Evolutionary conservation across 306 rosid genomes (phyloP).

Genomic region (Medicago arabica): DNA sequence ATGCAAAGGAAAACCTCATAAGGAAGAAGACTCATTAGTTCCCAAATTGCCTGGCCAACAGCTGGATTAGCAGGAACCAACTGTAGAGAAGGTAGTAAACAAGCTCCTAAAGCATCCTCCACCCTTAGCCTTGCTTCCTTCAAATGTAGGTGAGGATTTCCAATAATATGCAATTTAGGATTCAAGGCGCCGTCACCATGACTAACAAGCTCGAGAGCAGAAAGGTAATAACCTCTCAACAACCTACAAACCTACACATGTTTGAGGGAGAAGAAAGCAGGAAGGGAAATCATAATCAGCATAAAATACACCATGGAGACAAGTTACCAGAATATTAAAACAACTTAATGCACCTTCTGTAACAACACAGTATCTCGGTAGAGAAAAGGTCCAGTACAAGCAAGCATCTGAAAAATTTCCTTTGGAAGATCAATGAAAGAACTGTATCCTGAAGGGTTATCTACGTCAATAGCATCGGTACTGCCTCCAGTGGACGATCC

Average conservation of each 20-base stretch:
- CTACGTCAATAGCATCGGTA: slow-evolving; percentile 53
- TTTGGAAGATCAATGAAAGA: slow-evolving; percentile 75
- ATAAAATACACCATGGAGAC: slow-evolving; percentile 18
- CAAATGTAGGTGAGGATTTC: slow-evolving; percentile 63
- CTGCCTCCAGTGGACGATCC: slow-evolving; percentile 63
- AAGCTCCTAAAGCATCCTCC: slow-evolving; percentile 92
- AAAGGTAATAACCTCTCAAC: slow-evolving; percentile 78
- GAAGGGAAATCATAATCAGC: slow-evolving; percentile 33
- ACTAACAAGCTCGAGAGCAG: slow-evolving; percentile 71
- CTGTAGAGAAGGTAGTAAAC: slow-evolving; percentile 92
- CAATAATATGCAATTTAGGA: slow-evolving; percentile 42
- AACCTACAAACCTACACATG: slow-evolving; percentile 81
- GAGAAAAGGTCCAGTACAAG: slow-evolving; percentile 87
- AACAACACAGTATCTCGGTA: slow-evolving; percentile 81
- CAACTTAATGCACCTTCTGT: slow-evolving; percentile 72
- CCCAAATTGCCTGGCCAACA: slow-evolving; percentile 99
- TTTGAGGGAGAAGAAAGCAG: slow-evolving; percentile 1
- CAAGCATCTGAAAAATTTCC: slow-evolving; percentile 94
- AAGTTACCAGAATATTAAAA: slow-evolving; percentile 34
- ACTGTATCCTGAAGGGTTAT: slow-evolving; percentile 45
- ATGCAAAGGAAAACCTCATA: slow-evolving; percentile 75
- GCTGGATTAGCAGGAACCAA: slow-evolving; percentile 98
- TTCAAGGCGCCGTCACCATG: slow-evolving; percentile 46
- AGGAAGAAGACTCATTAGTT: slow-evolving; percentile 93
- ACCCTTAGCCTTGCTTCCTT: slow-evolving; percentile 88